Conservation (phyloP, 768 basidiomycete genomes). For the Rossbeevera mucosa region DNA sequence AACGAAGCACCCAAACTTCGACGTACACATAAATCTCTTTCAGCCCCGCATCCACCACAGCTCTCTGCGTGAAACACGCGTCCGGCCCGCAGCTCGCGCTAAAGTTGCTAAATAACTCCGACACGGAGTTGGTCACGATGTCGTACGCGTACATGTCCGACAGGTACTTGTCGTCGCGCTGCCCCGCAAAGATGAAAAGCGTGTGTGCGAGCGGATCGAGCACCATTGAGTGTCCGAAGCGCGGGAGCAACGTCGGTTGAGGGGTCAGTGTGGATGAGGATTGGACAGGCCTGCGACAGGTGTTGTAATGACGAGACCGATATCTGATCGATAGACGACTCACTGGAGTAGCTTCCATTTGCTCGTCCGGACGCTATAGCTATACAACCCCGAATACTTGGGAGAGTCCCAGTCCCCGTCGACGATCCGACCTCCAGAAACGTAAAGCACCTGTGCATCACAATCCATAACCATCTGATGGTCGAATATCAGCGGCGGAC, state of each 20-base stretch:
- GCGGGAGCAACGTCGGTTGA: conserved; percentile 48
- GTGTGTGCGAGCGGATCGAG: conserved; percentile 55
- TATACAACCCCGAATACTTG: conserved; percentile 70
- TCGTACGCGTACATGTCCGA: conserved; percentile 78
- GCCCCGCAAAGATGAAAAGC: conserved; percentile 72
- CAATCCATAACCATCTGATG: conserved; percentile 79
- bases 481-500: conserved; percentile 72
- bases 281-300: conserved; percentile 20
- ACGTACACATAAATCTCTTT: conserved; percentile 69
- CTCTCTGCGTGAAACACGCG: conserved; percentile 69
- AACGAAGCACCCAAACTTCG: background rate
- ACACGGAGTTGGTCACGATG: conserved; percentile 50
- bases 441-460: conserved; percentile 65
- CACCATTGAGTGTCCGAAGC: conserved; percentile 81
- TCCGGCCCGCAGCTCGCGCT: conserved; percentile 60
- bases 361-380: conserved; percentile 60
- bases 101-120: conserved; percentile 62
- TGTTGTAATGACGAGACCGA: background rate
- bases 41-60: conserved; percentile 57
- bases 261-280: conserved; percentile 16
- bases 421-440: conserved; percentile 71
- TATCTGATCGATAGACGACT: conserved; percentile 23
- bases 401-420: conserved; percentile 56
- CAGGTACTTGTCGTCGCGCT: conserved; percentile 59
- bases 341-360: conserved; percentile 71